Conservation (phyloP, 2,329 filamentous ascomycete species). For the Penicillium vulpinum region DNA sequence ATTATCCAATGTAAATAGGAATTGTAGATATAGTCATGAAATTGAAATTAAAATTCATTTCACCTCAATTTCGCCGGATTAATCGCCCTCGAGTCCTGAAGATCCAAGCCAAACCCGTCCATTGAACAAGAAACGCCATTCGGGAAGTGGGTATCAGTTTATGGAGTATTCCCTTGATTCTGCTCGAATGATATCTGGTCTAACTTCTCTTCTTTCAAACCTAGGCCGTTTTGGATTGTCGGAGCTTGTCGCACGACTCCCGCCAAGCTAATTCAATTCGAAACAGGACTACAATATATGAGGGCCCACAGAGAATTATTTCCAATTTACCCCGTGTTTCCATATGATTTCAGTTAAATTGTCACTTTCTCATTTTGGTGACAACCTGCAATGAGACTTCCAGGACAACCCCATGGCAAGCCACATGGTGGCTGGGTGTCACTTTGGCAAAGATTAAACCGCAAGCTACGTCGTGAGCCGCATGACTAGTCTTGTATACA, state of each 20-base stretch:
- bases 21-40: not conserved
- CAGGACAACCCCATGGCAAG: not conserved
- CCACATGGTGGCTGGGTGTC: not conserved
- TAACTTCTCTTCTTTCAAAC: not conserved
- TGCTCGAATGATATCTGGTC: too few relatives aligned
- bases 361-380: too few relatives aligned
- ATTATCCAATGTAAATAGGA: conserved; percentile 3
- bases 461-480: too few relatives aligned
- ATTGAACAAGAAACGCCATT: not conserved
- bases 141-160: not conserved
- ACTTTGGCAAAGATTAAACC: conserved; percentile 1
- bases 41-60: not conserved
- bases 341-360: not conserved
- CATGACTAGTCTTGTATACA: too few relatives aligned
- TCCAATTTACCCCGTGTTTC: not conserved
- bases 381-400: not conserved
- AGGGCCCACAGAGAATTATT: not conserved
- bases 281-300: not conserved
- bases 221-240: not conserved
- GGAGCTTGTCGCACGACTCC: not conserved
- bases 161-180: not conserved
- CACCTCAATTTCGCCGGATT: not conserved
- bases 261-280: not conserved
- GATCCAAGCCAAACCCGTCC: not conserved
- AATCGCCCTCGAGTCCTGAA: not conserved